Evolutionary conservation across 2,329 filamentous ascomycete genomes (phyloP).

Genomic region (Fusarium udum): DNA sequence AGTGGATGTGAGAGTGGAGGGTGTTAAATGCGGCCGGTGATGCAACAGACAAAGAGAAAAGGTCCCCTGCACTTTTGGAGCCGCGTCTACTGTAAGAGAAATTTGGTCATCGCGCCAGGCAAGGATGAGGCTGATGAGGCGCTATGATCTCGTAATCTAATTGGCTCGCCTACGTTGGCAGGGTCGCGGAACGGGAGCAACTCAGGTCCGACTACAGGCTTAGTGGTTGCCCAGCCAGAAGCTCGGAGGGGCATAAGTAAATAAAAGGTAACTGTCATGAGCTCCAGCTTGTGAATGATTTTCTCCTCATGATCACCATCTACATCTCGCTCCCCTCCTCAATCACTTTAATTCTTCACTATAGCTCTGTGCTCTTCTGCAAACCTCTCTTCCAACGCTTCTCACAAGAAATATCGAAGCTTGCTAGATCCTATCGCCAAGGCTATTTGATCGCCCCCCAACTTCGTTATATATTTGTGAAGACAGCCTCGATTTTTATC

Average conservation of each 20-base stretch:
- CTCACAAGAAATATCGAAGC: conserved; percentile 48
- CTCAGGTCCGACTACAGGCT: conserved; percentile 23
- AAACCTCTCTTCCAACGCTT: conserved; percentile 36
- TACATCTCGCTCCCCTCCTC: conserved; percentile 32
- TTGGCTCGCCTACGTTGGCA: conserved; percentile 29
- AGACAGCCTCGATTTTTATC: conserved; percentile 58
- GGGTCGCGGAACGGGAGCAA: conserved; percentile 35
- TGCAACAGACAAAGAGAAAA: conserved; percentile 18
- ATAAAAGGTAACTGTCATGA: conserved; percentile 53
- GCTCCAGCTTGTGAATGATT: conserved; percentile 24
- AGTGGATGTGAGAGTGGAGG: conserved; percentile 28
- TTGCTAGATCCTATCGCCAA: conserved; percentile 60
- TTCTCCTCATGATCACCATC: conserved; percentile 40
- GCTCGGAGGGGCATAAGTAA: conserved; percentile 53
- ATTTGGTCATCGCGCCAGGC: conserved; percentile 30
- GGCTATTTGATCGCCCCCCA: conserved; percentile 59
- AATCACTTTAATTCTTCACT: conserved; percentile 9
- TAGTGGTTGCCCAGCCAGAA: conserved; percentile 51
- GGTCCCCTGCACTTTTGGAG: conserved; percentile 30
- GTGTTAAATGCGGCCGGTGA: conserved; percentile 32
- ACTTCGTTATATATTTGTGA: conserved; percentile 54
- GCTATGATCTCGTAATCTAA: background rate
- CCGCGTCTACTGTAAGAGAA: conserved; percentile 21
- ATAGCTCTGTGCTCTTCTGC: conserved; percentile 37
- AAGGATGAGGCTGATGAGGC: conserved; percentile 22